Conservation (phyloP, 371 early-diverging fungal species). For the Blakeslea trispora region DNA sequence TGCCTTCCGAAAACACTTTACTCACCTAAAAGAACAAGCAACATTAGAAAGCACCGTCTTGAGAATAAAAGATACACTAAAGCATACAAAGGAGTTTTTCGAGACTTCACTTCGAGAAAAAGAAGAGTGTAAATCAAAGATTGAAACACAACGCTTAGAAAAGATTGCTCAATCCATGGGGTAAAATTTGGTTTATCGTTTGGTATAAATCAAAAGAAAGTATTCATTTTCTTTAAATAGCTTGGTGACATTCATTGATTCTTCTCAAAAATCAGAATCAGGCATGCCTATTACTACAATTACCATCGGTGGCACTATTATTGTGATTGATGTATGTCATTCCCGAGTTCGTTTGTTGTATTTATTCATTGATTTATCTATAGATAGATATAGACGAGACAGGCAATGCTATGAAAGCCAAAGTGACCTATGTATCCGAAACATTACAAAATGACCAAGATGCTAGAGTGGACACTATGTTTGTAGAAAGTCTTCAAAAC, state of each 20-base stretch:
- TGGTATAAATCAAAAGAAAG: constrained; percentile 18
- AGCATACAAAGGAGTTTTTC: constrained; percentile 41
- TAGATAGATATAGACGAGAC: constrained; percentile 63
- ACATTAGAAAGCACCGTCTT: constrained; percentile 53
- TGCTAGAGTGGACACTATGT: constrained; percentile 54
- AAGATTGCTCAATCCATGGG: constrained; percentile 46
- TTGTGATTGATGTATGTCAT: constrained; percentile 59
- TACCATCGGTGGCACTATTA: constrained; percentile 58
- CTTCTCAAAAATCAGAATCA: constrained; percentile 44
- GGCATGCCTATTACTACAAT: constrained; percentile 50
- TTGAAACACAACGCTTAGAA: constrained; percentile 36
- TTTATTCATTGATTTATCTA: background rate
- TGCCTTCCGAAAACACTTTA: constrained; percentile 58
- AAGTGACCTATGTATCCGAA: constrained; percentile 61
- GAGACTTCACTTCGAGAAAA: constrained; percentile 48
- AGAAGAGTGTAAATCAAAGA: constrained; percentile 47
- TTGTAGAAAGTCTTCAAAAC: constrained; percentile 50
- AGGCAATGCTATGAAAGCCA: constrained; percentile 47
- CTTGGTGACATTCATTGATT: constrained; percentile 55
- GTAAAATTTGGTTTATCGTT: constrained; percentile 15
- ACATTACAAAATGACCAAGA: constrained; percentile 52
- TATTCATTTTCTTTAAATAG: too few relatives aligned
- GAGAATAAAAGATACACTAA: constrained; percentile 48
- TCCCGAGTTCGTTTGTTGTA: too few relatives aligned
- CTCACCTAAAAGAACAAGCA: constrained; percentile 61